A percentile compares a stretch with the other conserved stretches of the same genome.
phyloP scores from a whole-genome alignment of 1,284 basidiomycete genomes.

The Naganishia cerealis region DNA sequence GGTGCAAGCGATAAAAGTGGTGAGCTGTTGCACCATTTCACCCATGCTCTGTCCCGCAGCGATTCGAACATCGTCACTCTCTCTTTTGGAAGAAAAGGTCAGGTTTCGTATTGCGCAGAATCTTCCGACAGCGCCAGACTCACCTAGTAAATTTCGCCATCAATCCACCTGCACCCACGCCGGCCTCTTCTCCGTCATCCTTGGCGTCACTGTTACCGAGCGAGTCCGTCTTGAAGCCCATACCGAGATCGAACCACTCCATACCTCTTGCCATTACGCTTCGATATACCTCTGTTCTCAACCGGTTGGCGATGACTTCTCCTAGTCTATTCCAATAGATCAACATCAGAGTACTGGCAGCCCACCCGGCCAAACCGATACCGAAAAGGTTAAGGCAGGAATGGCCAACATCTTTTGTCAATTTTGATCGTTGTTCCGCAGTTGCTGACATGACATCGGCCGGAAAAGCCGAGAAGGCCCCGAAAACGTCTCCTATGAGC shows the following conservation, averaged over 20 bases:
- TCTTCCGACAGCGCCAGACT: conserved; percentile 40
- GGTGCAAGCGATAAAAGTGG: conserved; percentile 76
- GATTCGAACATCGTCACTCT: conserved; percentile 88
- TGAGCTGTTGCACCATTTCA: conserved; percentile 73
- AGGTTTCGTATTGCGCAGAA: background rate
- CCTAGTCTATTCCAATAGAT: conserved; percentile 84
- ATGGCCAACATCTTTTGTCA: conserved; percentile 64
- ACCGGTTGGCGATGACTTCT: conserved; percentile 71
- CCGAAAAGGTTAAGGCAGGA: conserved; percentile 70
- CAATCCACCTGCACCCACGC: conserved; percentile 80
- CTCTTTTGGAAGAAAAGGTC: conserved; percentile 59
- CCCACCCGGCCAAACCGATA: conserved; percentile 68
- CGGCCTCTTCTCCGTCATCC: conserved; percentile 56
- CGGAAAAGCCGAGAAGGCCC: conserved; percentile 67
- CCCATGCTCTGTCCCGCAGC: conserved; percentile 78
- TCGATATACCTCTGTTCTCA: conserved; percentile 70
- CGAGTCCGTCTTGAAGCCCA: conserved; percentile 60
- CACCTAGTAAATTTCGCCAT: conserved; percentile 92
- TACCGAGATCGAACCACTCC: conserved; percentile 82
- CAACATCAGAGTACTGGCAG: conserved; percentile 72
- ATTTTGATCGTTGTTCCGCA: conserved; percentile 57
- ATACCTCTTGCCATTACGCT: conserved; percentile 72
- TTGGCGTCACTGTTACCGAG: conserved; percentile 50
- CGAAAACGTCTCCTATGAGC: conserved; percentile 81
- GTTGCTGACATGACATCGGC: conserved; percentile 44